These are phyloP conservation scores for Mucor circinelloides DNA, from an alignment of 371 early-diverging fungal species.

Conservation along the genomic window DNA sequence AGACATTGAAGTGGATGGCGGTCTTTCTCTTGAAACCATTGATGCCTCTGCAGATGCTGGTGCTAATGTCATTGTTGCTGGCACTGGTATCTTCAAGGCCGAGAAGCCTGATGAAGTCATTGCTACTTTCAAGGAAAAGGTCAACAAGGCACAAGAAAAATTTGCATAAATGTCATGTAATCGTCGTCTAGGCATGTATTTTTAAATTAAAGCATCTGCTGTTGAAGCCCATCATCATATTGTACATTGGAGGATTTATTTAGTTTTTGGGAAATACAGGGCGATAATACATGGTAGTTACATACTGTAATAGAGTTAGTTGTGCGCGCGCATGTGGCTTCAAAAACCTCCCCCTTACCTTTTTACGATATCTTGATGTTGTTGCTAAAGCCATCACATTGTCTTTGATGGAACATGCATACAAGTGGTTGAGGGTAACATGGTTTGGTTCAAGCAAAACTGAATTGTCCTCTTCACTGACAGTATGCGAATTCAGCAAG, in stretches of 20 bases:
- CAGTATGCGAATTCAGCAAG: constrained; percentile 73
- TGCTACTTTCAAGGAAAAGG: constrained; percentile 62
- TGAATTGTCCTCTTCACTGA: constrained; percentile 76
- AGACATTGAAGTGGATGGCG: constrained; percentile 98
- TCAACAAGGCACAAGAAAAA: constrained; percentile 58
- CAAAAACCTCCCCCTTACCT: constrained; percentile 46
- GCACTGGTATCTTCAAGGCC: constrained; percentile 93
- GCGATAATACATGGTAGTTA: constrained; percentile 82
- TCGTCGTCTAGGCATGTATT: not conserved
- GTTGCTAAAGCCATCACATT: constrained; percentile 95
- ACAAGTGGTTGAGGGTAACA: constrained; percentile 93
- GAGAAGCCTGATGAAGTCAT: constrained; percentile 77
- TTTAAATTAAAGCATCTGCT: not conserved
- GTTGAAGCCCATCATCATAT: not conserved
- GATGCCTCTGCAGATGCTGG: constrained; percentile 87
- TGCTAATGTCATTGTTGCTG: constrained; percentile 99
- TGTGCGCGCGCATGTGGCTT: not conserved
- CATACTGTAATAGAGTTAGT: constrained; percentile 50
- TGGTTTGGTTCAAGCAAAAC: constrained; percentile 90
- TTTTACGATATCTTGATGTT: constrained; percentile 86
- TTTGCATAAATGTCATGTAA: constrained; percentile 15
- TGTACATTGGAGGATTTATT: constrained; percentile 1
- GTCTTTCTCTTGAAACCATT: constrained; percentile 88
- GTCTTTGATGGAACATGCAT: constrained; percentile 94
- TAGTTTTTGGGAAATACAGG: constrained; percentile 58